Evolutionary conservation across 169 alveolate species (phyloP).

Genomic region (Pseudocohnilembus persalinus): DNA sequence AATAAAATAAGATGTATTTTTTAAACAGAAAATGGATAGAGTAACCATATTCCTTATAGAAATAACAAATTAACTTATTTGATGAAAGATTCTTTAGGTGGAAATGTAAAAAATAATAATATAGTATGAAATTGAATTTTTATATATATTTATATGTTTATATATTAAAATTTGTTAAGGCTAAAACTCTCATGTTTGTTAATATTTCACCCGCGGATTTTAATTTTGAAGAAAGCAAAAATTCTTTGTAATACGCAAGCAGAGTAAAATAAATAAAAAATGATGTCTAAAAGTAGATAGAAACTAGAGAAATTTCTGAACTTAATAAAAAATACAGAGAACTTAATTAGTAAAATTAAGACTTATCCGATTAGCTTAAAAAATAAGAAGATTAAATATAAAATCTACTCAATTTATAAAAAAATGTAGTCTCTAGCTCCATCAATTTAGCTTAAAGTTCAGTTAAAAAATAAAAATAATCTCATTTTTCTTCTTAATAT

Average conservation of each 20-base stretch:
- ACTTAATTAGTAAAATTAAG: neutral
- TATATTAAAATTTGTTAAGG: conserved; percentile 16
- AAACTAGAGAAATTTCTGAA: conserved; percentile 58
- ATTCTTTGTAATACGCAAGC: conserved; percentile 83
- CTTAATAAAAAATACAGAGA: conserved; percentile 36
- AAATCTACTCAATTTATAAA: too few species aligned
- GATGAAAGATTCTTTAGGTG: conserved; percentile 91
- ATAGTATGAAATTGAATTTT: neutral
- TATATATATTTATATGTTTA: neutral
- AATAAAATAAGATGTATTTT: too few species aligned
- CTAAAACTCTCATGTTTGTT: conserved; percentile 89
- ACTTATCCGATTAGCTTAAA: neutral
- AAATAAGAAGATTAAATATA: neutral
- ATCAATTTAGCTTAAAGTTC: too few species aligned
- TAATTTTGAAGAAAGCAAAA: conserved; percentile 84
- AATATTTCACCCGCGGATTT: conserved; percentile 89
- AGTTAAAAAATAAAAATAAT: too few species aligned
- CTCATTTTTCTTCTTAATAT: too few species aligned
- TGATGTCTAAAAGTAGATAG: conserved; percentile 72
- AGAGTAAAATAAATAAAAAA: conserved; percentile 87
- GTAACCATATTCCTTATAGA: conserved; percentile 84
- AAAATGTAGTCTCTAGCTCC: too few species aligned
- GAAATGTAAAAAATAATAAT: conserved; percentile 57
- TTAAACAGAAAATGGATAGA: conserved; percentile 56
- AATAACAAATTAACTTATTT: conserved; percentile 87